A percentile compares a stretch with the other conserved stretches of the same genome.
These are phyloP conservation scores for Tricladium varicosporioides DNA, from an alignment of 2,329 filamentous ascomycete genomes.

Conservation along the genomic window DNA sequence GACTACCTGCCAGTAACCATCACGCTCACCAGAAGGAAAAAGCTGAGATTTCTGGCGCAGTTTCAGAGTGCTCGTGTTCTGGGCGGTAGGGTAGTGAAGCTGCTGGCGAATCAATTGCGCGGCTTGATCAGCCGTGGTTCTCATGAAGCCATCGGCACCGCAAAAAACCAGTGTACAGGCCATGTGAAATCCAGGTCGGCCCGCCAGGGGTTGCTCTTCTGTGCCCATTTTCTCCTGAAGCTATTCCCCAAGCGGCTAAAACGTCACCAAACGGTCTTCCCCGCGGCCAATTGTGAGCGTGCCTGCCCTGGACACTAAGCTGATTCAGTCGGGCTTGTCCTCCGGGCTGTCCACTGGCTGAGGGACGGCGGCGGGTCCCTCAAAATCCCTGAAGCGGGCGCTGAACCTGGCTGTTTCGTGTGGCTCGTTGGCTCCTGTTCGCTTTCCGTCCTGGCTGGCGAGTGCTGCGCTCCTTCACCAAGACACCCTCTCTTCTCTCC, in stretches of 20 bases:
- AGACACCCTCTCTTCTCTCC: too few species aligned
- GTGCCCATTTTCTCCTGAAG: neutral
- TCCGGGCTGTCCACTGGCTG: neutral
- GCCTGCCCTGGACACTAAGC: neutral
- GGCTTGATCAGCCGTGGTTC: neutral
- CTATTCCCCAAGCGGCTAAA: neutral
- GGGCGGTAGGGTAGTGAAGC: neutral
- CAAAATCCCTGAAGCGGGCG: neutral
- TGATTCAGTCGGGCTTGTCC: neutral
- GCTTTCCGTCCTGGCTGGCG: too few species aligned
- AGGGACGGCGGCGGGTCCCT: neutral
- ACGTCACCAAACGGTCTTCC: neutral
- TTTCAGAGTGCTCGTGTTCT: neutral
- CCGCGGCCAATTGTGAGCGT: neutral
- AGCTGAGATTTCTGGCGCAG: neutral
- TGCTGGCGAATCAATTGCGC: neutral
- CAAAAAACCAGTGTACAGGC: neutral
- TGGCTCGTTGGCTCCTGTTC: too few species aligned
- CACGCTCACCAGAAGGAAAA: neutral
- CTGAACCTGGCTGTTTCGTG: too few species aligned
- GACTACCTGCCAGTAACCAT: neutral
- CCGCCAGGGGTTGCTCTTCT: neutral
- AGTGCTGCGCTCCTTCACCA: too few species aligned
- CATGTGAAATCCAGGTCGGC: neutral
- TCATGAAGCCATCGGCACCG: neutral